Evolutionary conservation across 306 rosid genomes (phyloP).

Genomic region (Purshia tridentata): DNA sequence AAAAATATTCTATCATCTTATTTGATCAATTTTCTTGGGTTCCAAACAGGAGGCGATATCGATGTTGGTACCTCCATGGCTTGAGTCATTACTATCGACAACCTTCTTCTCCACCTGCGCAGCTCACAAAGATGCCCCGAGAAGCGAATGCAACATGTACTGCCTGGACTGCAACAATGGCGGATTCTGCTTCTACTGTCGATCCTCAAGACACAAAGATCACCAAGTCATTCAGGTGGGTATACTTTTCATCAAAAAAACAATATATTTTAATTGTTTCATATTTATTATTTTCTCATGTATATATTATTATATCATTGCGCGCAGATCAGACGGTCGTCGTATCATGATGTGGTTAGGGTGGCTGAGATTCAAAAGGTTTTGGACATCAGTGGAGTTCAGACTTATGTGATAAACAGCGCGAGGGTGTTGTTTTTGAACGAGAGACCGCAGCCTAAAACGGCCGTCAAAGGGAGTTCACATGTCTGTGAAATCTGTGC

Average conservation of each 20-base stretch:
- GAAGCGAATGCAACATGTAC: constrained; percentile 70
- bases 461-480: constrained; percentile 33
- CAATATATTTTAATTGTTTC: neutral
- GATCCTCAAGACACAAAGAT: constrained; percentile 52
- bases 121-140: constrained; percentile 36
- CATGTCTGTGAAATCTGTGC: constrained; percentile 54
- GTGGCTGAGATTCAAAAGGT: constrained; percentile 57
- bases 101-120: constrained; percentile 50
- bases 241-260: neutral
- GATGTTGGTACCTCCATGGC: constrained; percentile 55
- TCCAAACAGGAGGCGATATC: constrained; percentile 37
- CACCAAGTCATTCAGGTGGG: constrained; percentile 68
- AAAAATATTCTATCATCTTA: neutral
- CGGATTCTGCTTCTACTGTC: constrained; percentile 59
- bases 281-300: neutral
- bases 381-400: constrained; percentile 63
- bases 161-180: constrained; percentile 51
- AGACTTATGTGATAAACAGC: constrained; percentile 67
- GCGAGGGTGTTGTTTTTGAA: constrained; percentile 69
- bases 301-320: neutral
- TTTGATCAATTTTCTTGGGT: neutral
- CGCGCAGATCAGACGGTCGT: constrained; percentile 62
- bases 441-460: constrained; percentile 65
- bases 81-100: constrained; percentile 47
- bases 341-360: constrained; percentile 70